Percentiles rank a stretch among this genome's conserved stretches.
phyloP scores from a whole-genome alignment of 225 moss, liverwort and hornwort species.

The Anthoceros angustus region DNA sequence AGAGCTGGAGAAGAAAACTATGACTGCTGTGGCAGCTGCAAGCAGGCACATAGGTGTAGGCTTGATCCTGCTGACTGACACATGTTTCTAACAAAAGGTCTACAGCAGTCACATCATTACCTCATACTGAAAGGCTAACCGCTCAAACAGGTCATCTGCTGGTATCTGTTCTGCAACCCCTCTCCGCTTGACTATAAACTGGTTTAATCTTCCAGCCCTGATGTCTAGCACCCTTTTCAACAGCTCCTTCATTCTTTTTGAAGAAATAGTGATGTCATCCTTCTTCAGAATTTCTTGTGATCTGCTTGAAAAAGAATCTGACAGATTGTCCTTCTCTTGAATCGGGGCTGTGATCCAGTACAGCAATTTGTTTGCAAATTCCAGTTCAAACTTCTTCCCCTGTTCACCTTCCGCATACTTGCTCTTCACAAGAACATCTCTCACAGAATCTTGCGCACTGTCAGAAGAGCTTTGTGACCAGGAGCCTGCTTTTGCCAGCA shows the following conservation, averaged over 20 bases:
- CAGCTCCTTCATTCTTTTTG: slow-evolving; percentile 9
- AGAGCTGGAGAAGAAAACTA: not conserved
- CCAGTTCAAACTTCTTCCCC: too few relatives aligned
- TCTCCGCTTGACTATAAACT: slow-evolving; percentile 19
- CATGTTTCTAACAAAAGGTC: not conserved
- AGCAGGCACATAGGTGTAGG: too few relatives aligned
- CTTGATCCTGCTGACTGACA: not conserved
- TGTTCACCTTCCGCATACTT: too few relatives aligned
- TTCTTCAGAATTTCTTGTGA: slow-evolving; percentile 6
- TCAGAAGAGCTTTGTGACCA: too few relatives aligned
- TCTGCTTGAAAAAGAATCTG: not conserved
- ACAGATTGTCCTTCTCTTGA: not conserved
- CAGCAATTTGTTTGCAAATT: too few relatives aligned
- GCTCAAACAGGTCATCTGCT: not conserved
- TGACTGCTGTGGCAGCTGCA: too few relatives aligned
- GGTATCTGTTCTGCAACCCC: not conserved
- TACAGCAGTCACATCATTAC: slow-evolving; percentile 11
- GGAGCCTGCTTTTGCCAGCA: not conserved
- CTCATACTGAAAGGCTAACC: slow-evolving; percentile 16
- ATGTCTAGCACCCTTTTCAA: slow-evolving; percentile 10
- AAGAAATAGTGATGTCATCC: slow-evolving; percentile 3
- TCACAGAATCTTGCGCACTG: too few relatives aligned
- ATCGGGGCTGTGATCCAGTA: not conserved
- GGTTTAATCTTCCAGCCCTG: slow-evolving; percentile 16
- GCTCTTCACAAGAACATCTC: too few relatives aligned